Evolutionary conservation across 1,284 basidiomycete genomes (phyloP).

Genomic region (Microbotryum intermedium): DNA sequence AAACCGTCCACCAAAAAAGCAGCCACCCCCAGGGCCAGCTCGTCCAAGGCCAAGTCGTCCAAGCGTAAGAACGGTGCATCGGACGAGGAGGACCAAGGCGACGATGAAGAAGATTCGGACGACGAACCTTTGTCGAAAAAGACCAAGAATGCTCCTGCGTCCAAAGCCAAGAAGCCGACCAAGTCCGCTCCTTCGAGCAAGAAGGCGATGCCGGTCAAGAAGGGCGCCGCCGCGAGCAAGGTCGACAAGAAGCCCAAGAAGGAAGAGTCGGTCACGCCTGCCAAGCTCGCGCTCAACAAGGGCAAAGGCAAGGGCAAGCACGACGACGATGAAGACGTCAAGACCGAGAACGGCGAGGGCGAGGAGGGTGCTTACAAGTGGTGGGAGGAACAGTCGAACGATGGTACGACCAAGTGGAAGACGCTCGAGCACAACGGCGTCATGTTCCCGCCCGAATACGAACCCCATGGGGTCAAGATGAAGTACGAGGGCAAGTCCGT

Average conservation of each 20-base stretch:
- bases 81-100: constrained; percentile 48
- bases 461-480: constrained; percentile 82
- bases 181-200: constrained; percentile 2
- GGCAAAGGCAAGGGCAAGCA: constrained; percentile 38
- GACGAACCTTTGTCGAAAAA: constrained; percentile 12
- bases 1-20: constrained; percentile 18
- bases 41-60: constrained; percentile 46
- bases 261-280: constrained; percentile 12
- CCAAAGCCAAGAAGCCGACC: constrained; percentile 2
- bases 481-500: constrained; percentile 82
- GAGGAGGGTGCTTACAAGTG: constrained; percentile 65
- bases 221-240: constrained; percentile 17
- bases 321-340: constrained; percentile 17
- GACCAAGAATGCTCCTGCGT: constrained; percentile 3
- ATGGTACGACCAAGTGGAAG: constrained; percentile 62
- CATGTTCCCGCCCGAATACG: constrained; percentile 90
- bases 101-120: constrained; percentile 11
- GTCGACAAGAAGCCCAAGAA: constrained; percentile 36
- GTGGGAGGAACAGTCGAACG: constrained; percentile 48
- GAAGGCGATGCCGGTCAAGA: constrained; percentile 18
- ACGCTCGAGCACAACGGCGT: constrained; percentile 91
- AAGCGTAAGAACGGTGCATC: constrained; percentile 48
- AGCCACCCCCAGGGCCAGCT: constrained; percentile 37
- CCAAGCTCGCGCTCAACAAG: constrained; percentile 41
- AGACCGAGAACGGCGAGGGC: constrained; percentile 19